Base-by-base conservation (phyloP, 495 filamentous ascomycete species). In the Apodospora peruviana region DNA sequence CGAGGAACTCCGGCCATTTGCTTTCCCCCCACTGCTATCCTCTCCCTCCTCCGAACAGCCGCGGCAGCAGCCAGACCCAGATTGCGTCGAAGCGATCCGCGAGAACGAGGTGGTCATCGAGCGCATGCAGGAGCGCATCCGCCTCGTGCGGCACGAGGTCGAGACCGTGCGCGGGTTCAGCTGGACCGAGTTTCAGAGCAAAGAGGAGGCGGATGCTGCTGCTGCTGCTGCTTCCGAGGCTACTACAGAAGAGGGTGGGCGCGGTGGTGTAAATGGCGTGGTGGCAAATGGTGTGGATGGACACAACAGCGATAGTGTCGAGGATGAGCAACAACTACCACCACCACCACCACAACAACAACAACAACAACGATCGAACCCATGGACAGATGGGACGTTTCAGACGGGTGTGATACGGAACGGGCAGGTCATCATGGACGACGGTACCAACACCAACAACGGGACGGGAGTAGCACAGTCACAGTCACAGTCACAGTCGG, bases 61-160 rank as follows among this genome's bases (percentile, higher is more conserved):
- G 0, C 45, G 44, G 8, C 17, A 24, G 4, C 42, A 79, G 48
- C 77, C 76, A 1, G 84, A 90, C 57, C 60, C 64, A 17, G 83
- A 84, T 56, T 88, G 85, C 67, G 59, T 69, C 44, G 82, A 91
- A 61, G 74, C 87, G 25, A 84, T 84, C 66, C 57, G 32, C 35
- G 90, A 96, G 70, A 96, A 95, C 65, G 74, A 85, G 53, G 67
- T 67, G 4, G 88, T 95, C 39, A 82, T 91, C 29, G 65, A 49
- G 34, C 74, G 87, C 42, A 91, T 91, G 84, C 71, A 79, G 42
- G 80, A 82, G 70, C 73, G 90, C 56, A 77, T 95, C 55, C 62
- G 50, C 38, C 59, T 91, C 38, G 63, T 95, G 48, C 82, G 78
- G 61, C 62, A 49, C 47, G 90, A 96, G 73, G 81, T 93, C 2